These are phyloP conservation scores for Jatropha podagrica DNA, from an alignment of 441 rosid species.

Conservation along the genomic window DNA sequence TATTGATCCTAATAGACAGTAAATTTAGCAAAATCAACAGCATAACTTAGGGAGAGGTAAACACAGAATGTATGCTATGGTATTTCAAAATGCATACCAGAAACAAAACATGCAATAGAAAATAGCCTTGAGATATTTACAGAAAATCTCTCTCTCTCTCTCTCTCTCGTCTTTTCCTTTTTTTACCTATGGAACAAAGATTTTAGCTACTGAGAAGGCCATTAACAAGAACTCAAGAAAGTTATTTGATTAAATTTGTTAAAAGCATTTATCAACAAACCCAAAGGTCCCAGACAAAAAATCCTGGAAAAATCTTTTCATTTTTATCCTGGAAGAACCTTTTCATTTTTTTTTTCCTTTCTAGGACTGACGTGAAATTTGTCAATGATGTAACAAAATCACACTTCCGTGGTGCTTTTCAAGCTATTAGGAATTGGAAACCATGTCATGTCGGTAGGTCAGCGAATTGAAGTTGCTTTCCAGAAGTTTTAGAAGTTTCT, in stretches of 20 bases:
- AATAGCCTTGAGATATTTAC: not conserved
- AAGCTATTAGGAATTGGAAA: not conserved
- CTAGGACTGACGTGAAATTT: not conserved
- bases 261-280: not conserved
- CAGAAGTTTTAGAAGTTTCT: not conserved
- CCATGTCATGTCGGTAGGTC: not conserved
- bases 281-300: not conserved
- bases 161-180: too few species aligned
- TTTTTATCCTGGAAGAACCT: too few species aligned
- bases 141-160: too few species aligned
- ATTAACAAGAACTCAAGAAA: not conserved
- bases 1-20: constrained; percentile 63
- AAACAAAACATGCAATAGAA: too few species aligned
- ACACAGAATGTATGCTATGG: not conserved
- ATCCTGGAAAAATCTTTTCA: too few species aligned
- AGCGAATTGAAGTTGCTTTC: not conserved
- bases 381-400: not conserved
- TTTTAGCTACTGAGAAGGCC: too few species aligned
- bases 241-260: not conserved
- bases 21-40: constrained; percentile 8
- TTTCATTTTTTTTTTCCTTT: not conserved
- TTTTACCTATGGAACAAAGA: too few species aligned
- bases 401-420: not conserved
- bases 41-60: not conserved
- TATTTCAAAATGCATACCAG: not conserved